Evolutionary conservation across 164 flowering plant species (phyloP).

Genomic region (Dillenia suffruticosa): DNA sequence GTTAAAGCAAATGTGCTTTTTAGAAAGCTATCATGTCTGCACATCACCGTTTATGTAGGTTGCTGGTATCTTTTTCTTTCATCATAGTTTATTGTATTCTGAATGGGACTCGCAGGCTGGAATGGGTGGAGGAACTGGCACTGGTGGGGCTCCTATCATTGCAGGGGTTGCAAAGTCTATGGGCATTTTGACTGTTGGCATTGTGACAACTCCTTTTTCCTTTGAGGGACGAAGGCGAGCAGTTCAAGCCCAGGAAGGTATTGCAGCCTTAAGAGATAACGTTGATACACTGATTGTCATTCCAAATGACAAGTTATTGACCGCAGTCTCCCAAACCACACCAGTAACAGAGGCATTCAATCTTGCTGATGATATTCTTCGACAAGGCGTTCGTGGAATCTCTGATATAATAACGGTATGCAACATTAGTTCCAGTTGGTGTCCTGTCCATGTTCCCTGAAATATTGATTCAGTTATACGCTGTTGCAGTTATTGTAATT

Average conservation of each 20-base stretch:
- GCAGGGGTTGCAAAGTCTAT: conserved; percentile 88
- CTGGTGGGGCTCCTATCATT: conserved; percentile 91
- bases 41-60: too few relatives aligned
- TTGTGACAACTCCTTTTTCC: conserved; percentile 92
- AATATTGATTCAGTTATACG: too few relatives aligned
- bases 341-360: conserved; percentile 98
- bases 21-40: not conserved
- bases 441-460: too few relatives aligned
- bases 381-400: conserved; percentile 97
- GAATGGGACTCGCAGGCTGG: conserved; percentile 61
- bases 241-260: conserved; percentile 97
- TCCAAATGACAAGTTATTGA: conserved; percentile 91
- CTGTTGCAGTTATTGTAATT: too few relatives aligned
- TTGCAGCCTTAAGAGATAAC: conserved; percentile 86
- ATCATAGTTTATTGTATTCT: not conserved
- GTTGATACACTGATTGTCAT: conserved; percentile 93
- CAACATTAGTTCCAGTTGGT: too few relatives aligned
- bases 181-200: conserved; percentile 95
- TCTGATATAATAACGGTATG: conserved; percentile 95
- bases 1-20: too few relatives aligned
- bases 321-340: conserved; percentile 85
- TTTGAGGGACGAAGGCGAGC: conserved; percentile 91
- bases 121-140: conserved; percentile 99
- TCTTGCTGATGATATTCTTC: conserved; percentile 91
- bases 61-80: not conserved